Evolutionary conservation across 2,329 filamentous ascomycete genomes (phyloP).

Genomic region (Phoma herbarum): DNA sequence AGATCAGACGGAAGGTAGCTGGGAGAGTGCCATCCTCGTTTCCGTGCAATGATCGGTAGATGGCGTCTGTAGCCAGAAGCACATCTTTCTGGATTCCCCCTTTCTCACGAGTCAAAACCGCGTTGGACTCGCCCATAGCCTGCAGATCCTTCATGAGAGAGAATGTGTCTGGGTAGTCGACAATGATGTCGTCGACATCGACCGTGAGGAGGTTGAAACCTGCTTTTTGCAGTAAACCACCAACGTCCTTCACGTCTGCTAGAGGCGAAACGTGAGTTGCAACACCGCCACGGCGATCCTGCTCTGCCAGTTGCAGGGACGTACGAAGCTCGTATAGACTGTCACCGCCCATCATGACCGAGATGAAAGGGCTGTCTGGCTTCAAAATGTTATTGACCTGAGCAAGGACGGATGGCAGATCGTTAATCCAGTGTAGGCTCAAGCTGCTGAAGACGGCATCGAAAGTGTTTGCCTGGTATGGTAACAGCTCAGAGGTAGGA

Average conservation of each 20-base stretch:
- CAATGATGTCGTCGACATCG: conserved; percentile 95
- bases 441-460: conserved; percentile 90
- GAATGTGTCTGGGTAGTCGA: conserved; percentile 91
- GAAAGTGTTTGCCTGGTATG: conserved; percentile 79
- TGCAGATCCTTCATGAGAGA: conserved; percentile 93
- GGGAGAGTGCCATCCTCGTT: conserved; percentile 72
- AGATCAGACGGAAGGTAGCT: conserved; percentile 93
- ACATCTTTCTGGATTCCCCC: conserved; percentile 81
- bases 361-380: conserved; percentile 90
- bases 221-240: conserved; percentile 82
- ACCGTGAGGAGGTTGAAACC: conserved; percentile 97
- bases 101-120: conserved; percentile 83
- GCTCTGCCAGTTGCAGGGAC: conserved; percentile 89
- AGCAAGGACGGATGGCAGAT: conserved; percentile 82
- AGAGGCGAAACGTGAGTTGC: conserved; percentile 89
- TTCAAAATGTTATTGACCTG: conserved; percentile 89
- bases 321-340: conserved; percentile 93
- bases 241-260: conserved; percentile 90
- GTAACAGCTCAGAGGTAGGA: conserved; percentile 76
- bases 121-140: conserved; percentile 95
- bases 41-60: conserved; percentile 87
- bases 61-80: conserved; percentile 83
- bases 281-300: conserved; percentile 89
- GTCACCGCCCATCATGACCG: conserved; percentile 96
- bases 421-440: conserved; percentile 97